These are phyloP conservation scores for Triangularia setosa DNA, from an alignment of 2,329 filamentous ascomycete species.

Conservation along the genomic window DNA sequence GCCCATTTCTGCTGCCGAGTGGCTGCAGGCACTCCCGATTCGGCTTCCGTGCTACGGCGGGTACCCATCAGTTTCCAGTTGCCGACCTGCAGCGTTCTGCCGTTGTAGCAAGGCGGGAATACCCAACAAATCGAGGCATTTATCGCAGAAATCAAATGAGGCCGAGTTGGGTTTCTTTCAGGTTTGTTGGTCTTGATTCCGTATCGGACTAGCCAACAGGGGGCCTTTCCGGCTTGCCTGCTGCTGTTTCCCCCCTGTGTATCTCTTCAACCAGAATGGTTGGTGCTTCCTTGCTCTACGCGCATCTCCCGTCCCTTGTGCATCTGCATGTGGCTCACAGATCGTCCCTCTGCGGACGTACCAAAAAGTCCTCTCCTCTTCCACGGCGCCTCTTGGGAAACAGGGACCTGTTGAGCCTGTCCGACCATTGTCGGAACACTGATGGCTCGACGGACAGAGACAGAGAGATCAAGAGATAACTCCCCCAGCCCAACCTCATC, in stretches of 20 bases:
- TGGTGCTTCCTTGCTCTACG: not conserved
- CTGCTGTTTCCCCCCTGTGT: not conserved
- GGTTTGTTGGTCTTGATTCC: not conserved
- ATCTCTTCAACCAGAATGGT: not conserved
- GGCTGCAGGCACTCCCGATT: slow-evolving; percentile 21
- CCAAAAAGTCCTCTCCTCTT: not conserved
- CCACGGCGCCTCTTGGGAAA: not conserved
- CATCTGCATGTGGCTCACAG: not conserved
- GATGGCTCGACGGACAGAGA: not conserved
- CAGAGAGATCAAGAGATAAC: not conserved
- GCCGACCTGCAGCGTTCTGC: slow-evolving; percentile 5
- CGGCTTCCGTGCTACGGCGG: slow-evolving; percentile 15
- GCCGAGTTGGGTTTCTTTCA: not conserved
- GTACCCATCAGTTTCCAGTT: slow-evolving; percentile 1
- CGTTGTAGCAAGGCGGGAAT: not conserved
- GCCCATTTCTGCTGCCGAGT: slow-evolving; percentile 8
- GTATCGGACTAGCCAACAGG: not conserved
- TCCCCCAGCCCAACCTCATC: not conserved
- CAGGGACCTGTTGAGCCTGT: not conserved
- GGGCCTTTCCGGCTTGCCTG: not conserved
- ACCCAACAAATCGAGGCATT: not conserved
- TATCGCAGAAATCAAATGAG: not conserved
- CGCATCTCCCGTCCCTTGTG: not conserved
- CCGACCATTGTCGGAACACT: not conserved
- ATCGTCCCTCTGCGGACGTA: not conserved